These are phyloP conservation scores for Naematelia aurantialba DNA, from an alignment of 768 basidiomycete genomes.

Conservation along the genomic window DNA sequence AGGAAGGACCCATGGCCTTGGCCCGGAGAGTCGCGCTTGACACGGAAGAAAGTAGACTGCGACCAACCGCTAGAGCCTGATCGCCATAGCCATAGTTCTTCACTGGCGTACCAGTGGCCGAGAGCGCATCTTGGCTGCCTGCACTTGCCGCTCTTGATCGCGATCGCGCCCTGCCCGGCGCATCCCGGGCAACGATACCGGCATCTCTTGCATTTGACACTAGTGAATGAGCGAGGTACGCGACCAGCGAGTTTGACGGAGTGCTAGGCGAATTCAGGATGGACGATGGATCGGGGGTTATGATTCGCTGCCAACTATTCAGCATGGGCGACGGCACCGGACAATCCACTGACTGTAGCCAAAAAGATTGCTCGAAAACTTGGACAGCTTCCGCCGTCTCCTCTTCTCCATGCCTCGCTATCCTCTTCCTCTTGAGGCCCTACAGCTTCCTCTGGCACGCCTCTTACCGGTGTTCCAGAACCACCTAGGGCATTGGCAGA, in stretches of 20 bases:
- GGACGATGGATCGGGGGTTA: conserved; percentile 44
- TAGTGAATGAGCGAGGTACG: conserved; percentile 42
- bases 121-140: conserved; percentile 17
- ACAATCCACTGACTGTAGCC: conserved; percentile 32
- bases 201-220: conserved; percentile 39
- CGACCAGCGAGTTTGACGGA: conserved; percentile 33
- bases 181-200: conserved; percentile 27
- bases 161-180: conserved; percentile 22
- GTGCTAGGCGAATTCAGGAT: conserved; percentile 28
- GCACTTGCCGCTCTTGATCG: conserved; percentile 32
- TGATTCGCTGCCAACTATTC: conserved; percentile 28
- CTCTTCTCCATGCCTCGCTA: conserved; percentile 30
- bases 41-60: conserved; percentile 29
- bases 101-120: background rate
- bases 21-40: conserved; percentile 27
- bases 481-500: background rate
- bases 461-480: background rate
- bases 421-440: conserved; percentile 21
- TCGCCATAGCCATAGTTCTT: conserved; percentile 32
- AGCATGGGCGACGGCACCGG: conserved; percentile 1
- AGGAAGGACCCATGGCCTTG: conserved; percentile 12
- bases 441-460: conserved; percentile 4
- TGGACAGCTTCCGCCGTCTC: conserved; percentile 44
- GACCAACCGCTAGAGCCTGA: conserved; percentile 41
- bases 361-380: conserved; percentile 42